A percentile compares a stretch with the other conserved stretches of the same genome.
These are phyloP conservation scores for Macrolepiota albuminosa DNA, from an alignment of 768 basidiomycete genomes.

Conservation along the genomic window DNA sequence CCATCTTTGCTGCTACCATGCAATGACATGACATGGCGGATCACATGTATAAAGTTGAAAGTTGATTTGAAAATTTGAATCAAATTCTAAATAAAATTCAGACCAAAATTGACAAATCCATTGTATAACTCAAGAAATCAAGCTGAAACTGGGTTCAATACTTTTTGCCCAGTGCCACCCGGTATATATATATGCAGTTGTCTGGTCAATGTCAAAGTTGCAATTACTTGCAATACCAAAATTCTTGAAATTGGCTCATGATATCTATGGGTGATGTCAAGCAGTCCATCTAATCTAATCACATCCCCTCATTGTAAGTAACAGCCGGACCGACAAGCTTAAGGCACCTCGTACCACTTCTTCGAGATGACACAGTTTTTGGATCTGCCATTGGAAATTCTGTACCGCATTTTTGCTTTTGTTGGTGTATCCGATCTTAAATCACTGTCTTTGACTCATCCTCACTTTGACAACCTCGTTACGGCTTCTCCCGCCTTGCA, in stretches of 20 bases:
- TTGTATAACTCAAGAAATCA: no score
- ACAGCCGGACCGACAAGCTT: background rate
- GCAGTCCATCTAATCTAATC: background rate
- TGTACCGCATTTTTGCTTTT: background rate
- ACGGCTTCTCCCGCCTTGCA: background rate
- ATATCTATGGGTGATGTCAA: background rate
- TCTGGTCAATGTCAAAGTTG: background rate
- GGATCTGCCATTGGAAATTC: background rate
- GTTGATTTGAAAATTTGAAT: no score
- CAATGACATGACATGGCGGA: no score
- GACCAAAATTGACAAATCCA: no score
- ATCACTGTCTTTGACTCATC: background rate
- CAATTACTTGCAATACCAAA: background rate
- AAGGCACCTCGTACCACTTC: no score
- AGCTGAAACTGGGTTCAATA: no score
- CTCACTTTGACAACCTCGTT: background rate
- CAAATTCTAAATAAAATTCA: no score
- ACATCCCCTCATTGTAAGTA: background rate
- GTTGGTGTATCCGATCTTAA: background rate
- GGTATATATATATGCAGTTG: no score
- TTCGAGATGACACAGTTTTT: background rate
- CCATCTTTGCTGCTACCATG: conserved; percentile 23
- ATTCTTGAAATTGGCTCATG: background rate
- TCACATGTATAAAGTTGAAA: no score
- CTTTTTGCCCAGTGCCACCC: no score